Conservation (phyloP, 2,329 filamentous ascomycete species). For the Zasmidium angulare region DNA sequence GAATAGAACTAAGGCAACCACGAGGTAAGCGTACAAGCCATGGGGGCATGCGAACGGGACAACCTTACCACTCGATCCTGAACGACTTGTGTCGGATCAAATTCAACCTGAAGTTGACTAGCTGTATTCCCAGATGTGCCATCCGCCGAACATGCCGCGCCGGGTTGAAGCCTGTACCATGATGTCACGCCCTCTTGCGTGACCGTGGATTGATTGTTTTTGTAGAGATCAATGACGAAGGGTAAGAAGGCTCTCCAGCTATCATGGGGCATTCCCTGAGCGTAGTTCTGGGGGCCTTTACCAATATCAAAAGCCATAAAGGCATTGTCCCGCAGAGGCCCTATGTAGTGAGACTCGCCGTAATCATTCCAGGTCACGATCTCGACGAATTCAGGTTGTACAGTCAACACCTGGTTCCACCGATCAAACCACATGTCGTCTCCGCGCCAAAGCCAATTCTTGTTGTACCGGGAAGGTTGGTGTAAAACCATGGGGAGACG, state of each 20-base stretch:
- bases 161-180: conserved; percentile 41
- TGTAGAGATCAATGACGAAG: conserved; percentile 50
- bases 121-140: conserved; percentile 41
- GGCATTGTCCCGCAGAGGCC: conserved; percentile 30
- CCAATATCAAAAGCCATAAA: conserved; percentile 12
- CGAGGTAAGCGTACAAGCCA: too few species aligned
- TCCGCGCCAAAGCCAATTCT: too few species aligned
- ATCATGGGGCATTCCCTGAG: conserved; percentile 50
- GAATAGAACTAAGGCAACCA: too few species aligned
- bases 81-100: conserved; percentile 34
- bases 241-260: conserved; percentile 52
- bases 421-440: too few species aligned
- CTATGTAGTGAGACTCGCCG: conserved; percentile 30
- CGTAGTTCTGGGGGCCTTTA: conserved; percentile 51
- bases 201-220: conserved; percentile 41
- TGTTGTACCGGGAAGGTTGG: too few species aligned
- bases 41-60: too few species aligned
- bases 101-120: conserved; percentile 16
- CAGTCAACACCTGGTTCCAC: too few species aligned
- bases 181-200: conserved; percentile 37
- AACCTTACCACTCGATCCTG: conserved; percentile 48
- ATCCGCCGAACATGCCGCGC: conserved; percentile 16
- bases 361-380: too few species aligned
- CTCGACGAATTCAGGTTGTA: too few species aligned
- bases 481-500: too few species aligned